Evolutionary conservation across 345 rosid species (phyloP), one percentile per base, ranked within the genome.

Genomic region (Barbarea vulgaris): DNA sequence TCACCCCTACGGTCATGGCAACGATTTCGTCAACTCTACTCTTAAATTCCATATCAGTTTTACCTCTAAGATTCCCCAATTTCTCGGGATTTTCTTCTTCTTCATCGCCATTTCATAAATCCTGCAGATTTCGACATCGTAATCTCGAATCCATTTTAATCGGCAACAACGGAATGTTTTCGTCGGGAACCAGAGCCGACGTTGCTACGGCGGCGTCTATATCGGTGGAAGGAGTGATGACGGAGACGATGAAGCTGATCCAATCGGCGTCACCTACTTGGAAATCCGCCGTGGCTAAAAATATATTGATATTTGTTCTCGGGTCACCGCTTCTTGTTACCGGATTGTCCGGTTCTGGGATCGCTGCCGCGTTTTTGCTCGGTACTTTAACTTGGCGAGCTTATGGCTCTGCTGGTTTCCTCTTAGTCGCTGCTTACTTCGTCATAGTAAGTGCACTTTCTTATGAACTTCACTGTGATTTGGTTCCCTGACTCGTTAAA

Each of bases 341-440:
- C 13, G 99, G 99, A 9, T 89, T 95, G 17, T 92, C 99, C 1
- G 60, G 80, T 22, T 77, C 91, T 5, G 99, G 99, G 21, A 90
- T 92, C 72, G 74, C 72, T 21, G 96, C 97, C 13, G 99, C 99
- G 1, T 95, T 90, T 75, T 74, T 92, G 82, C 85, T 95, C 53
- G 98, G 94, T 5, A 87, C 91, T 70, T 89, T 95, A 70, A 90
- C 96, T 64, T 95, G 99, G 99, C 90, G 99, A 22, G 97, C 99
- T 62, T 95, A 90, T 67, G 93, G 93, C 7, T 81, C 96, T 28
- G 77, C 94, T 53, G 99, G 94, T 7, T 95, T 90, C 42, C 91
- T 92, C 24, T 88, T 93, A 21, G 98, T 91, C 52, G 97, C 97
- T 67, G 56, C 85, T 57, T 91, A 89, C 79, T 93, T 91, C 75